Base-by-base conservation (phyloP, 2,329 filamentous ascomycete species). In the Aspergillus uvarum region DNA sequence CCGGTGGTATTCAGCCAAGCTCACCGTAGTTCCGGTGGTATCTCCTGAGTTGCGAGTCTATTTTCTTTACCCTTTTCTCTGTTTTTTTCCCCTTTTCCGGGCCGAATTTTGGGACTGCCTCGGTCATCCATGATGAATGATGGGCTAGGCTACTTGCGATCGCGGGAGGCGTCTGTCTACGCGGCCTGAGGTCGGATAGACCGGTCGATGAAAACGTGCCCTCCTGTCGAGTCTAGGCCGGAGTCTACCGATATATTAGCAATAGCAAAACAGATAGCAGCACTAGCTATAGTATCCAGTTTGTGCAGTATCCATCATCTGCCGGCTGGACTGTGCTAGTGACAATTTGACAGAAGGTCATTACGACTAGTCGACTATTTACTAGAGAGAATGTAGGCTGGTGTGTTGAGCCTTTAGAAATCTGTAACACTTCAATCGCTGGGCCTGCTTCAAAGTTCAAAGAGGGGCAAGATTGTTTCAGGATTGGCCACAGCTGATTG, bases 181-280 rank as follows among this genome's bases (percentile, higher is more conserved):
- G 53, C 53, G 53, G 53, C 53, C 53, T 55, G 42, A 48, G 42
- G 47, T 47, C 47, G 53, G 35, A 14, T 35, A 26, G 42, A 32
- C 22, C 42, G 21, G 24, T 44, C 22, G 38, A 48, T n/a, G 29
- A n/a, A 48, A 19, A 44, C 16, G 7, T 44, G 6, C 38, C 16
- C 16, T 44, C 2, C 14, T 44, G 5, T 44, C 6, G 38, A 44
- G 16, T 44, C 38, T 44, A 44, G 38, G 38, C 38, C 16, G 38
- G 38, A 10, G 38, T 54, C 52, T 4, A 7, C 26, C 24, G 19
- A 47, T 16, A 19, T 47, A 54, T 29, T 24, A 19, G 24, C 32
- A 14, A 19, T 7, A 35, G 26, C 22, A 14, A 48, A 47, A 29
- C n/a, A 29, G 24, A 29, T 26, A 29, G 24, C 14, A 24, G 38